phyloP scores from a whole-genome alignment of 177 flowering plant genomes.

The Vitis hybrid region DNA sequence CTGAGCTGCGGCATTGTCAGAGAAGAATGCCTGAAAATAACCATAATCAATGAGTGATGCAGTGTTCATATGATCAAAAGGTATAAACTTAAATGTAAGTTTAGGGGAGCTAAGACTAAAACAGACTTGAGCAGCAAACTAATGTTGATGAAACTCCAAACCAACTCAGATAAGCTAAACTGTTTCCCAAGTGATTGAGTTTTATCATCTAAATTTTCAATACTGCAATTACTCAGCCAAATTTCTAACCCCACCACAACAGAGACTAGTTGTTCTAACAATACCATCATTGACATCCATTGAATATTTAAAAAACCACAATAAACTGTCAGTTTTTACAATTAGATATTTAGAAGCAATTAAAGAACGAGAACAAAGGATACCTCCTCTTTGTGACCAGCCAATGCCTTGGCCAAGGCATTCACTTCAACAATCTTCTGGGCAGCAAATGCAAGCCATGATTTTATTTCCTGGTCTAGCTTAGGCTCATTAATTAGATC shows the following conservation, averaged over 20 bases:
- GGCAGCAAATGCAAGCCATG: constrained; percentile 92
- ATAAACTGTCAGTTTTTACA: too few species aligned
- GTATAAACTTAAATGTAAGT: too few species aligned
- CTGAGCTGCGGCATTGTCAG: constrained; percentile 72
- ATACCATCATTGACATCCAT: too few species aligned
- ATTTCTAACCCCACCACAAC: too few species aligned
- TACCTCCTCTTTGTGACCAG: constrained; percentile 82
- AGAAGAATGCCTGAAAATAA: constrained; percentile 59
- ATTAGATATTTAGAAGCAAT: too few species aligned
- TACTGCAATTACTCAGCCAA: too few species aligned
- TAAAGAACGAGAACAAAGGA: background rate
- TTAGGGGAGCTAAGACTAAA: background rate
- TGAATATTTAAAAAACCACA: too few species aligned
- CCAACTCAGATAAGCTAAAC: too few species aligned
- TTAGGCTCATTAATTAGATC: constrained; percentile 78
- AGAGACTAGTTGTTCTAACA: too few species aligned
- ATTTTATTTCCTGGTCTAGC: constrained; percentile 73
- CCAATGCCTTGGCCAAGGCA: constrained; percentile 80
- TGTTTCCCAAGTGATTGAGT: too few species aligned
- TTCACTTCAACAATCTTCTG: constrained; percentile 83
- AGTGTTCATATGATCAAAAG: background rate
- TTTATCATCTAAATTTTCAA: too few species aligned
- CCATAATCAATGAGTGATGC: background rate
- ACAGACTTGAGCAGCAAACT: background rate
- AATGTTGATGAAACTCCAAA: background rate